phyloP scores from a whole-genome alignment of 2,329 filamentous ascomycete genomes.

The Dichotomopilus funicola region DNA sequence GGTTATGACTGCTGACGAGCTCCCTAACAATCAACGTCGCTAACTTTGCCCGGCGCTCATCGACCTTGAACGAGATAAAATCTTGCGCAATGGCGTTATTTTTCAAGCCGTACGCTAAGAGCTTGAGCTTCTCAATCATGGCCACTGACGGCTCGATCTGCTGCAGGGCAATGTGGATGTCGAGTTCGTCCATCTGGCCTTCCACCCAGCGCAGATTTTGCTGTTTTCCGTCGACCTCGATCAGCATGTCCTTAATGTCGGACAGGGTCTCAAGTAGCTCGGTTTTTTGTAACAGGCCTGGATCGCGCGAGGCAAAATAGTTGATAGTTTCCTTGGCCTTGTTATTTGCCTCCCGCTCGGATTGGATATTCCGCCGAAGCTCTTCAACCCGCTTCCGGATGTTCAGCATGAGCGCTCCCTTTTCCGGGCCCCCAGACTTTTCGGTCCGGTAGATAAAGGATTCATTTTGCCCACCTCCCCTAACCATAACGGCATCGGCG shows the following conservation, averaged over 20 bases:
- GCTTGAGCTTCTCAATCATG: slow-evolving; percentile 77
- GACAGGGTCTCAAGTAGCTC: slow-evolving; percentile 74
- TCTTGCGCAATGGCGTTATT: slow-evolving; percentile 84
- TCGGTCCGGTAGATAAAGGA: slow-evolving; percentile 93
- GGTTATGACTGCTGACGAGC: slow-evolving; percentile 69
- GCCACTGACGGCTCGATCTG: slow-evolving; percentile 78
- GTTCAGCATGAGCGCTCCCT: slow-evolving; percentile 73
- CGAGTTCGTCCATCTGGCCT: slow-evolving; percentile 87
- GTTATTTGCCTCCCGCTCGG: slow-evolving; percentile 80
- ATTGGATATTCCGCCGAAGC: slow-evolving; percentile 74
- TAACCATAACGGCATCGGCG: slow-evolving; percentile 82
- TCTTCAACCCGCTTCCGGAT: slow-evolving; percentile 92
- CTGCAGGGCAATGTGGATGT: slow-evolving; percentile 91
- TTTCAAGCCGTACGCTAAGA: slow-evolving; percentile 71
- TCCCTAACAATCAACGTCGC: slow-evolving; percentile 71
- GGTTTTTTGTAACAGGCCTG: slow-evolving; percentile 68
- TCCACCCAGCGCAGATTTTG: slow-evolving; percentile 96
- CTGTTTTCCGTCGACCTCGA: slow-evolving; percentile 94
- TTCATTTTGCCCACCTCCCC: slow-evolving; percentile 69
- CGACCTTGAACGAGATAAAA: slow-evolving; percentile 85
- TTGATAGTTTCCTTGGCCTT: slow-evolving; percentile 80
- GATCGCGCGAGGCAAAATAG: slow-evolving; percentile 74
- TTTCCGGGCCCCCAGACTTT: slow-evolving; percentile 71
- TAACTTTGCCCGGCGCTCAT: slow-evolving; percentile 73
- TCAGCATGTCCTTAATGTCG: slow-evolving; percentile 76